Evolutionary conservation across 352 stramenopile genomes (phyloP), one percentile per base, ranked within the genome.

Genomic region (Lagenidium sp.): DNA sequence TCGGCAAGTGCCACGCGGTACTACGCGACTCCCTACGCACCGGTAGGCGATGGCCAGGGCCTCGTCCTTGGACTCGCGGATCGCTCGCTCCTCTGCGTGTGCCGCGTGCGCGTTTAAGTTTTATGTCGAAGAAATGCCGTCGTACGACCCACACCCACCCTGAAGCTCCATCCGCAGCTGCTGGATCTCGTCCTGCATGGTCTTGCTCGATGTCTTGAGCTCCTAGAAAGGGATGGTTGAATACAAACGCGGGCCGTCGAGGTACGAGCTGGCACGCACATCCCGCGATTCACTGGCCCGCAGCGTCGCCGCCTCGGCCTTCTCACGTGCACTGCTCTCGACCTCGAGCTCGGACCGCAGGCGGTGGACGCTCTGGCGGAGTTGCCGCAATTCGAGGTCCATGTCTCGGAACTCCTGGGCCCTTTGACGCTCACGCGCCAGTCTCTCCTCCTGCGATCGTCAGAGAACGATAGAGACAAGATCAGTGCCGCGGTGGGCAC

Each of bases 301-400:
- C 6, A 69, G 49, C 22, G 64, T 21, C 21, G 55, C 57, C 0
- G 23, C 34, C 19, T 82, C 72, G 0, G 62, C 53, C 42, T 75
- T 76, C 39, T 67, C 68, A 0, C 66, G 64, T 22, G 68, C 53
- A 2, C 29, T 29, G n/a, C 65, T 64, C 21, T 85, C 73, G 6
- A 42, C 65, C 7, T 83, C 67, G 28, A 61, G 64, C 26, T 85
- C 73, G 1, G 61, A 55, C 0, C 69, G 67, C 19, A 82, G 23
- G 7, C 68, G 55, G 18, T 53, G 63, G 2, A 75, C 47, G 4
- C 46, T 41, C 37, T 79, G 73, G 1, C 54, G 65, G 10, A 72
- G 40, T 38, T 78, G 67, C 1, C 65, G 60, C 15, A 82, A 21
- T 28, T 85, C 69, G 5, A 80, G 36, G 31, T 83, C 73, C 53